Conservation (phyloP, 2,329 filamentous ascomycete species). For the Penicillium sp. region DNA sequence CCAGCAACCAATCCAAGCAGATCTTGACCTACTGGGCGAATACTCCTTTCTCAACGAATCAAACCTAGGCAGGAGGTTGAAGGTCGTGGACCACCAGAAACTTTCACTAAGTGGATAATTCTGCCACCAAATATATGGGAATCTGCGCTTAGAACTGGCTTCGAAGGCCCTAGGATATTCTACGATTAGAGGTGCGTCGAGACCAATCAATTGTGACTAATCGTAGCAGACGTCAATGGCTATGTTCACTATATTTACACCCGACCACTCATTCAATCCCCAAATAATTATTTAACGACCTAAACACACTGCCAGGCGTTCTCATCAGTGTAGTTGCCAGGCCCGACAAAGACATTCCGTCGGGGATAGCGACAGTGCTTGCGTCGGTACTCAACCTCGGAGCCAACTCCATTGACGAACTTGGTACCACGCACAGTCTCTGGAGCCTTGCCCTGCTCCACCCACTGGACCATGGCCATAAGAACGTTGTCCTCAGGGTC, state of each 20-base stretch:
- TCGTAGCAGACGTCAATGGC: too few relatives aligned
- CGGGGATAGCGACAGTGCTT: constrained; percentile 49
- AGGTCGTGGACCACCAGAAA: neutral
- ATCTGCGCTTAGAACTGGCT: too few relatives aligned
- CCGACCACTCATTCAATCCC: too few relatives aligned
- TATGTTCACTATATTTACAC: neutral
- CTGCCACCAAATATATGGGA: too few relatives aligned
- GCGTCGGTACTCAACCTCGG: constrained; percentile 47
- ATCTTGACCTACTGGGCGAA: too few relatives aligned
- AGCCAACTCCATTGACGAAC: constrained; percentile 42
- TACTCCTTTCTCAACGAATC: too few relatives aligned
- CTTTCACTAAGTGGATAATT: too few relatives aligned
- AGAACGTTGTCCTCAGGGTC: constrained; percentile 51
- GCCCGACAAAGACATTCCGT: constrained; percentile 35
- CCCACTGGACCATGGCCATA: constrained; percentile 52
- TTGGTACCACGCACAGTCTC: constrained; percentile 48
- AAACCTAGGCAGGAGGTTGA: neutral
- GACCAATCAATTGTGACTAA: too few relatives aligned
- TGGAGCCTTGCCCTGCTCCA: constrained; percentile 47
- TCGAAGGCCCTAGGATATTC: too few relatives aligned
- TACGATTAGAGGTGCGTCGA: too few relatives aligned
- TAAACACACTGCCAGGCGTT: constrained; percentile 38
- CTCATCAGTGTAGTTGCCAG: constrained; percentile 36
- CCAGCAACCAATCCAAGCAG: neutral
- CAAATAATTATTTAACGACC: neutral